Percentiles rank a stretch among this genome's conserved stretches.
These are phyloP conservation scores for Plantago rigida DNA, from an alignment of 305 asterid species.

Conservation along the genomic window DNA sequence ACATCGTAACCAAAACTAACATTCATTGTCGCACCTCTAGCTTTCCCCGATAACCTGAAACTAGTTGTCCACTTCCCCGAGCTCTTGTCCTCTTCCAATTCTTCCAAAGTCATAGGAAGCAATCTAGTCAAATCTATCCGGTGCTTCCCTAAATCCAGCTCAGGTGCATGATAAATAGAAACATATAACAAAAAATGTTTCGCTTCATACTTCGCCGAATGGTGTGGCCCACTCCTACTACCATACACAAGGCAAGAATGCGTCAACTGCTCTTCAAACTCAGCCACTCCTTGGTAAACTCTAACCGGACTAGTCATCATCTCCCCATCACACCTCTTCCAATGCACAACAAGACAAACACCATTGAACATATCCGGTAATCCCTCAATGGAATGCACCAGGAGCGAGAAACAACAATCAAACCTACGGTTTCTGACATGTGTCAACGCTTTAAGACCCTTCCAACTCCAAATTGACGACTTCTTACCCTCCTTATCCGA, in stretches of 20 bases:
- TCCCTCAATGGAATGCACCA: constrained; percentile 71
- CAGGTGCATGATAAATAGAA: constrained; percentile 59
- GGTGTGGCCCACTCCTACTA: constrained; percentile 72
- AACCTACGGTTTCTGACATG: constrained; percentile 46
- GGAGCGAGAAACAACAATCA: constrained; percentile 54
- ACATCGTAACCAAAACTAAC: constrained; percentile 74
- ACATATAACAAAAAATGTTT: constrained; percentile 70
- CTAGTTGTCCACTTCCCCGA: constrained; percentile 92
- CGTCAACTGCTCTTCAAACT: constrained; percentile 64
- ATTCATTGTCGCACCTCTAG: constrained; percentile 66
- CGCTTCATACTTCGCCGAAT: constrained; percentile 84
- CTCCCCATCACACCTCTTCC: constrained; percentile 55
- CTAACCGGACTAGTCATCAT: constrained; percentile 37
- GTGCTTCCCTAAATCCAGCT: constrained; percentile 82
- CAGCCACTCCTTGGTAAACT: constrained; percentile 43
- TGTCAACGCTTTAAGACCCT: constrained; percentile 39
- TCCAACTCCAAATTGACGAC: constrained; percentile 53
- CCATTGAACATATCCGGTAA: constrained; percentile 43
- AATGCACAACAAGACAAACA: constrained; percentile 40
- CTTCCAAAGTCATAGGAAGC: constrained; percentile 90
- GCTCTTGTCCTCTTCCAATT: constrained; percentile 74
- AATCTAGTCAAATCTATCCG: constrained; percentile 76
- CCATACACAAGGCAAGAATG: constrained; percentile 73
- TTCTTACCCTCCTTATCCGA: constrained; percentile 56
- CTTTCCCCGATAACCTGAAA: constrained; percentile 76